These are phyloP conservation scores for Ganoderma multipileum DNA, from an alignment of 1,284 basidiomycete species.

Conservation along the genomic window DNA sequence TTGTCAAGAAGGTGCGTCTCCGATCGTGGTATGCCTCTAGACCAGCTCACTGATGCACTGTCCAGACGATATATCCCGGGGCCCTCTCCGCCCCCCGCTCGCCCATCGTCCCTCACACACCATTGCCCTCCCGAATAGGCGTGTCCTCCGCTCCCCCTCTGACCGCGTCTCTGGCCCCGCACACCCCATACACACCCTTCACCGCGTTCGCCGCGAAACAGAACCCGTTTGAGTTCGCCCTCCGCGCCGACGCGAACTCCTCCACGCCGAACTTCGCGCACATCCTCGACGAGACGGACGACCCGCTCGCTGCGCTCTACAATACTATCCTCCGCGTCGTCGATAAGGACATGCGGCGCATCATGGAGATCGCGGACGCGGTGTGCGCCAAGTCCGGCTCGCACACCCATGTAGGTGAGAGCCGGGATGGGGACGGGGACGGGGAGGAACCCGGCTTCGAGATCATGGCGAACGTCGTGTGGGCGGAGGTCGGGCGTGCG, in stretches of 20 bases:
- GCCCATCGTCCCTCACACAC: constrained; percentile 78
- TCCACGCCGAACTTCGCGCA: constrained; percentile 41
- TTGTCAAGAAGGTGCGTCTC: constrained; percentile 72
- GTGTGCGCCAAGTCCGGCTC: constrained; percentile 56
- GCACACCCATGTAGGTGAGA: constrained; percentile 21
- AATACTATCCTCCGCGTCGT: constrained; percentile 86
- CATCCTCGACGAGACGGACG: constrained; percentile 67
- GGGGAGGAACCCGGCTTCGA: constrained; percentile 62
- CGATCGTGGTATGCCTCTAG: not conserved
- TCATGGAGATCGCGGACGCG: constrained; percentile 82
- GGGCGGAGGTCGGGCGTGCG: constrained; percentile 82
- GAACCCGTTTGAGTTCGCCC: constrained; percentile 47
- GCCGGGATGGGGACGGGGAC: constrained; percentile 16
- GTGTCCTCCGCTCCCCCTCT: constrained; percentile 27
- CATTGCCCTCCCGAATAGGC: constrained; percentile 48
- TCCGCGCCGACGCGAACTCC: constrained; percentile 28
- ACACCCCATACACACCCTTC: constrained; percentile 71
- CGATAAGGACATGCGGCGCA: constrained; percentile 69
- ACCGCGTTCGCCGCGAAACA: constrained; percentile 66
- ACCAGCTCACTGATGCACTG: not conserved
- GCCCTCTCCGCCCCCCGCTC: constrained; percentile 73
- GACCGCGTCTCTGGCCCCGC: constrained; percentile 47
- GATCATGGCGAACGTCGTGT: constrained; percentile 87
- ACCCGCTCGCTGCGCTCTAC: constrained; percentile 77
- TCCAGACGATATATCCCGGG: constrained; percentile 76